Evolutionary conservation across 257 asterid species (phyloP).

Genomic region (Fraxinus americana): DNA sequence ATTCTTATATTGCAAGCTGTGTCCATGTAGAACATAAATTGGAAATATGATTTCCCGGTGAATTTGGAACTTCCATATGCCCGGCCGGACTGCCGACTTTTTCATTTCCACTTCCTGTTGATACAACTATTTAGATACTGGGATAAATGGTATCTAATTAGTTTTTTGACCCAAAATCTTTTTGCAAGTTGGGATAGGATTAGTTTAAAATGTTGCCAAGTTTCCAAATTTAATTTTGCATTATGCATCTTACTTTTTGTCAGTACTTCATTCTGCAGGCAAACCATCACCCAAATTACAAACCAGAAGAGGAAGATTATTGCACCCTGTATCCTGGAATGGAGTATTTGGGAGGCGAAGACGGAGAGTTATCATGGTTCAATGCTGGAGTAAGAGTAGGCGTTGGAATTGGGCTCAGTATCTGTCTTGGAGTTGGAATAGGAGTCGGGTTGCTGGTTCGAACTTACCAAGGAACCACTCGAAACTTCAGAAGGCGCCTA

Average conservation of each 20-base stretch:
- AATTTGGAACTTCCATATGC: background rate
- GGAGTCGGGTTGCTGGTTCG: slow-evolving; percentile 74
- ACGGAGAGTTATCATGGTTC: slow-evolving; percentile 74
- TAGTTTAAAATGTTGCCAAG: no score
- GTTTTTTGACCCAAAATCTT: background rate
- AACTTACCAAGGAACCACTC: slow-evolving; percentile 70
- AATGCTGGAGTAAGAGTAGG: slow-evolving; percentile 80
- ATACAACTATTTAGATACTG: background rate
- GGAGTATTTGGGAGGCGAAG: slow-evolving; percentile 56
- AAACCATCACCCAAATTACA: slow-evolving; percentile 26
- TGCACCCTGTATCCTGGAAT: slow-evolving; percentile 32
- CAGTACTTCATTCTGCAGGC: slow-evolving; percentile 36
- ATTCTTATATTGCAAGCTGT: no score
- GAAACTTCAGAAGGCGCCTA: slow-evolving; percentile 60
- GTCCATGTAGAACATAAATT: background rate
- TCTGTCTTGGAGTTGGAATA: slow-evolving; percentile 69
- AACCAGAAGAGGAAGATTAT: slow-evolving; percentile 38
- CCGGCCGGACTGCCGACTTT: background rate
- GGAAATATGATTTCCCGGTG: background rate
- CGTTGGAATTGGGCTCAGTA: slow-evolving; percentile 71
- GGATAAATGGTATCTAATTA: background rate
- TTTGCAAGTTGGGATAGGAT: no score
- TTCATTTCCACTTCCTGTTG: background rate
- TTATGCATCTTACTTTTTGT: background rate
- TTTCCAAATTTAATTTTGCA: background rate